phyloP scores from a whole-genome alignment of 2,329 filamentous ascomycete genomes.

The Pseudogymnoascus verrucosus region DNA sequence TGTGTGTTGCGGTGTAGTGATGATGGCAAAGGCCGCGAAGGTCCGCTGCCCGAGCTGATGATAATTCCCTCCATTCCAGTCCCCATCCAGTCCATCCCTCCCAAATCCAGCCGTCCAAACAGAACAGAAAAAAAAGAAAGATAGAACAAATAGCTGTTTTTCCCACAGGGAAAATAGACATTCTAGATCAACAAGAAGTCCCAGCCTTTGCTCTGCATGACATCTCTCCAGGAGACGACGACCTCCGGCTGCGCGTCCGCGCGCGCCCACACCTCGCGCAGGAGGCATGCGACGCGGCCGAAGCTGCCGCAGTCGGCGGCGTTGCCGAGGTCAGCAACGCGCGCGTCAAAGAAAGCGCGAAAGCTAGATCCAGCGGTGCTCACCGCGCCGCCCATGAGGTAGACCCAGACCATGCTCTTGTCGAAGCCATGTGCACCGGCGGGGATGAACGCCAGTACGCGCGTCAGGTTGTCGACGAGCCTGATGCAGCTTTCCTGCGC shows the following conservation, averaged over 20 bases:
- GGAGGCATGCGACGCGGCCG: constrained; percentile 68
- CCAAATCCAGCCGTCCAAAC: neutral
- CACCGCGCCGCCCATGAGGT: constrained; percentile 77
- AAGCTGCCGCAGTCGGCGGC: constrained; percentile 76
- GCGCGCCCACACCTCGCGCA: constrained; percentile 73
- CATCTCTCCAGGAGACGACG: constrained; percentile 80
- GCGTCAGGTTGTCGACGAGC: constrained; percentile 69
- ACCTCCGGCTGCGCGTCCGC: constrained; percentile 49
- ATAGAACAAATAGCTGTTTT: neutral
- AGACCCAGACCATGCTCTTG: constrained; percentile 85
- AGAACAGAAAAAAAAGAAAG: neutral
- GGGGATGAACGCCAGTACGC: constrained; percentile 74
- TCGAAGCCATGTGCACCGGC: constrained; percentile 77
- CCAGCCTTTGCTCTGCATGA: constrained; percentile 87
- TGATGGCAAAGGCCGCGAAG: neutral
- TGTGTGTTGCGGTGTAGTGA: neutral
- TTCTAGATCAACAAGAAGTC: constrained; percentile 79
- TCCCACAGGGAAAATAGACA: constrained; percentile 9
- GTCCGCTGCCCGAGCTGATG: neutral
- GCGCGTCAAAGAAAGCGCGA: constrained; percentile 68
- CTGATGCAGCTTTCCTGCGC: constrained; percentile 64
- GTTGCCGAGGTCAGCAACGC: constrained; percentile 66
- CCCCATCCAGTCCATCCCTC: neutral
- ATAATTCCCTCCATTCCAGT: neutral
- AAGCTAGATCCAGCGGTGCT: constrained; percentile 67